These are phyloP conservation scores for Leptographium wingfieldii DNA, from an alignment of 2,329 filamentous ascomycete species.

Conservation along the genomic window DNA sequence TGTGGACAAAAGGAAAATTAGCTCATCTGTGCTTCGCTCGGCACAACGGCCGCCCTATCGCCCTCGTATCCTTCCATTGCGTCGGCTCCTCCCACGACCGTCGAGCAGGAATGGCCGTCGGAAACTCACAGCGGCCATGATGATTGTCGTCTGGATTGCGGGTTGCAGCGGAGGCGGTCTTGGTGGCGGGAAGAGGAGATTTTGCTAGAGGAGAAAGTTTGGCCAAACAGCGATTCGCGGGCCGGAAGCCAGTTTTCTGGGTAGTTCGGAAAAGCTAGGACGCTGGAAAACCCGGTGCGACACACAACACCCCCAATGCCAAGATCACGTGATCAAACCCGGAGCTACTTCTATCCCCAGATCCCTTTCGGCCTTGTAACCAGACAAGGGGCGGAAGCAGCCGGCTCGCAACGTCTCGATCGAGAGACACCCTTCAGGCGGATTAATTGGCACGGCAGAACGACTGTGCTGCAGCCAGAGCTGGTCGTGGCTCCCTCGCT, in stretches of 20 bases:
- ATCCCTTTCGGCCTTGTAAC: neutral
- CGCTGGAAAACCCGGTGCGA: neutral
- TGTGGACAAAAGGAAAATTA: conserved; percentile 40
- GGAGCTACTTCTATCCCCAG: too few relatives aligned
- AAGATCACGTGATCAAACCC: conserved; percentile 6
- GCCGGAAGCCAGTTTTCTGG: conserved; percentile 5
- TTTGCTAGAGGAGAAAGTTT: neutral
- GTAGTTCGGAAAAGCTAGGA: conserved; percentile 14
- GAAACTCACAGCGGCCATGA: conserved; percentile 14
- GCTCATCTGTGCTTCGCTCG: conserved; percentile 24
- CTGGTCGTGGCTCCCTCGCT: neutral
- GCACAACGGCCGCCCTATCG: too few relatives aligned
- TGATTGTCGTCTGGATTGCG: conserved; percentile 4
- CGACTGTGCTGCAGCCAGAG: neutral
- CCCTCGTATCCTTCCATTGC: too few relatives aligned
- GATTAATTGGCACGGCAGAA: neutral
- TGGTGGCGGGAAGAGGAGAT: neutral
- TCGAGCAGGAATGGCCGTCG: neutral
- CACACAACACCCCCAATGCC: neutral
- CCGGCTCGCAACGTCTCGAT: neutral
- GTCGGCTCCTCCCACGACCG: neutral
- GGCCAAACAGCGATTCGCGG: conserved; percentile 2
- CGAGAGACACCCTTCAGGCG: neutral
- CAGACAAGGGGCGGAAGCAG: neutral
- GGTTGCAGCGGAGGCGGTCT: neutral